These are phyloP conservation scores for Penicillium sp. DNA, from an alignment of 2,329 filamentous ascomycete genomes.

Conservation along the genomic window DNA sequence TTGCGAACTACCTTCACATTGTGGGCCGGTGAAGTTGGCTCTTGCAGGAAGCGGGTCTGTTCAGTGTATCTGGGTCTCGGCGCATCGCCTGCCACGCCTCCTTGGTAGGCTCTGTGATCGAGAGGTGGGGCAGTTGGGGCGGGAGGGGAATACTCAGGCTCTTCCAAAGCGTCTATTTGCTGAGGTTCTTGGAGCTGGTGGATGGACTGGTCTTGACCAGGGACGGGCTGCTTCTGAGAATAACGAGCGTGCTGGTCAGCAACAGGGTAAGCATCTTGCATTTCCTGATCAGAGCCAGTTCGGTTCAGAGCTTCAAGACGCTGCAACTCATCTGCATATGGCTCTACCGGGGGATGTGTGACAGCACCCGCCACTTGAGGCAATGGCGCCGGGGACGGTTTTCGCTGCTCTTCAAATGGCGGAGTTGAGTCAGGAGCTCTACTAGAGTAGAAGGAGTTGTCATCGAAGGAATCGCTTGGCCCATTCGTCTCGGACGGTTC, in stretches of 20 bases:
- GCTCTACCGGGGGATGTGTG: slow-evolving; percentile 39
- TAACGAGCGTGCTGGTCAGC: slow-evolving; percentile 39
- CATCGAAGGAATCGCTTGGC: slow-evolving; percentile 82
- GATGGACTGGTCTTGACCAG: slow-evolving; percentile 24
- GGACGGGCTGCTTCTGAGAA: slow-evolving; percentile 35
- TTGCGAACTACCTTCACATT: slow-evolving; percentile 70
- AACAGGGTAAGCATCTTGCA: slow-evolving; percentile 44
- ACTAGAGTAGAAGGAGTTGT: slow-evolving; percentile 96
- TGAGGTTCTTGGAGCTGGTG: slow-evolving; percentile 27
- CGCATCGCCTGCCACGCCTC: slow-evolving; percentile 31
- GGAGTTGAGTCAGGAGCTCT: slow-evolving; percentile 75
- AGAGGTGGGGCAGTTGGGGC: slow-evolving; percentile 43
- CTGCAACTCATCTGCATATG: slow-evolving; percentile 40
- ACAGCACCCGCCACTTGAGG: slow-evolving; percentile 37
- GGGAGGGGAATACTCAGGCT: slow-evolving; percentile 54
- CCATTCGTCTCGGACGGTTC: slow-evolving; percentile 58
- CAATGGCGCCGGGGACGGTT: slow-evolving; percentile 34
- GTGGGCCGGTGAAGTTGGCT: slow-evolving; percentile 41
- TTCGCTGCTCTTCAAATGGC: slow-evolving; percentile 46
- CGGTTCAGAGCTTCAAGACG: slow-evolving; percentile 43
- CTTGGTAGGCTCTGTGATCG: slow-evolving; percentile 31
- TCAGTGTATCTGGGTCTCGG: slow-evolving; percentile 46
- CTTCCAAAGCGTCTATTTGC: slow-evolving; percentile 44
- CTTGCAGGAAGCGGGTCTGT: slow-evolving; percentile 46
- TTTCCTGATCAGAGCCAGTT: slow-evolving; percentile 42